Evolutionary conservation across 345 rosid genomes (phyloP).

Genomic region (Anacardium occidentale): DNA sequence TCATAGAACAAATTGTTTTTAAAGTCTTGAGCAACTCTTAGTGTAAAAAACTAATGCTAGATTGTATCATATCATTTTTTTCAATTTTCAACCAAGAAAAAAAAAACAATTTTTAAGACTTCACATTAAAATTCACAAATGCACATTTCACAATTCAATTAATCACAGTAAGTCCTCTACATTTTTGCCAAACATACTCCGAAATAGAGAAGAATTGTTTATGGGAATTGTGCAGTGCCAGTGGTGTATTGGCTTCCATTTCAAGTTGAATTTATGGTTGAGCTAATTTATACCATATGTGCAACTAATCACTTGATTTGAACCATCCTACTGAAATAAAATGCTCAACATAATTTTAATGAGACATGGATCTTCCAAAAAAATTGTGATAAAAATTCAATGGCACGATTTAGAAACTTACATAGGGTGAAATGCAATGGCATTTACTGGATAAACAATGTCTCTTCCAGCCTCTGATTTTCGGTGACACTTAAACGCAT

Average conservation of each 20-base stretch:
- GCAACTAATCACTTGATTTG: neutral
- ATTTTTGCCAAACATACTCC: neutral
- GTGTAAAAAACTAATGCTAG: neutral
- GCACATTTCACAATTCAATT: neutral
- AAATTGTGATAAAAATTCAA: neutral
- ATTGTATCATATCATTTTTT: neutral
- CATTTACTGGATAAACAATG: conserved; percentile 92
- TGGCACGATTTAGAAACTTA: conserved; percentile 41
- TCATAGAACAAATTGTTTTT: neutral
- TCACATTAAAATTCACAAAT: neutral
- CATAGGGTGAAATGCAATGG: conserved; percentile 98
- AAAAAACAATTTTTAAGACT: neutral
- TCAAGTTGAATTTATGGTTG: neutral
- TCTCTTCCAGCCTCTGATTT: conserved; percentile 97
- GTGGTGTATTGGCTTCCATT: neutral
- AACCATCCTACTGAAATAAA: neutral
- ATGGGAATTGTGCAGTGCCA: neutral
- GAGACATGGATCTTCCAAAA: neutral
- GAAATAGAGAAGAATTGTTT: neutral
- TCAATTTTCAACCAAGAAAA: neutral
- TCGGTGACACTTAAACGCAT: conserved; percentile 98
- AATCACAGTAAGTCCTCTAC: neutral
- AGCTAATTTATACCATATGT: conserved; percentile 1
- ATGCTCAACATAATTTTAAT: neutral
- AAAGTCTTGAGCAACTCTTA: neutral